Evolutionary conservation across 2,329 filamentous ascomycete species (phyloP), one percentile per base, ranked within the genome.

Genomic region (Ustulina deusta): DNA sequence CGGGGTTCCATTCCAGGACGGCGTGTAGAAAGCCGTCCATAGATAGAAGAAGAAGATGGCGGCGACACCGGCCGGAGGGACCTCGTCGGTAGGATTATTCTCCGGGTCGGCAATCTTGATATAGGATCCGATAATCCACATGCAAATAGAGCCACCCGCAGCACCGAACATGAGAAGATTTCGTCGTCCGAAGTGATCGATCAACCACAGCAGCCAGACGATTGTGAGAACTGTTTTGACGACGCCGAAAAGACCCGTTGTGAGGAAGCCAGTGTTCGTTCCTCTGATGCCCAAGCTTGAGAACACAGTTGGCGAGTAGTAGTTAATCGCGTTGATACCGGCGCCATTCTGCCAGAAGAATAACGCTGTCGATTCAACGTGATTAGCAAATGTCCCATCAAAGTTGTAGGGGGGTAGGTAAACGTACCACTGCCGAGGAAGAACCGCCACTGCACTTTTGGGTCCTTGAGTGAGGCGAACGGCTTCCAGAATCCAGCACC

Each of bases 281-380:
- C 88, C 87, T 1, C 74, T 81, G 60, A 91, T 82, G 27, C 89
- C 89, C 49, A 91, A 86, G 20, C 84, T 86, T 69, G 83, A 82
- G 81, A 91, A 91, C n/a, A 91, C 86, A 1, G 85, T 88, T 0
- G 89, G 88, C 0, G 82, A 83, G 75, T 88, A 89, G 77, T 90
- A 90, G 79, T 90, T 90, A 76, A 89, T 86, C 4, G 88, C 88
- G 73, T 91, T 91, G 81, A 93, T 93, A 2, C 91, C 91, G 2
- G 82, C 85, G 57, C 90, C 90, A 73, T 95, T 95, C 79, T 95
- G 92, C 85, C 89, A 93, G 61, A 94, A 82, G 83, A 94, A 94
- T 22, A 95, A 84, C 74, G 92, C 66, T 69, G n/a, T 9, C 10
- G 1, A 48, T 13, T 36, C 3, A 17, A 27, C n/a, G 6, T 61